Base-by-base conservation (phyloP, 176 grass and related monocot genomes). In the Metroxylon sagu region DNA sequence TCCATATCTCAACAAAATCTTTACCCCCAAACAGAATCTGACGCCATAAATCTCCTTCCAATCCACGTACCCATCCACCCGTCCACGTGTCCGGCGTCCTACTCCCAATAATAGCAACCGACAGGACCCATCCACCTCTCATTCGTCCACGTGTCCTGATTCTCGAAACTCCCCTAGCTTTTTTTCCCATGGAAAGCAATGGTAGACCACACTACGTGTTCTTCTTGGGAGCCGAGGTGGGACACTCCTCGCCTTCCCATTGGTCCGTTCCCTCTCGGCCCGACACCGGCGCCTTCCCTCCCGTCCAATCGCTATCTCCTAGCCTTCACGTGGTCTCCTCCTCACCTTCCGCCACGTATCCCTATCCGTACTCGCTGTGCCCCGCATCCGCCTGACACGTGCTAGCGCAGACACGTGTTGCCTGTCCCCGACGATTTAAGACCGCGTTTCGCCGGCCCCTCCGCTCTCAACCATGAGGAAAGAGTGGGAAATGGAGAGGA, bases 241-340 rank as follows among this genome's bases (percentile, higher is more conserved):
- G 25, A 85, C 76, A 79, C 76, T 71, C 28, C 52, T 5, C 76
- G 67, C 56, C 1, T 57, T 68, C 82, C 48, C 61, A 85, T 80
- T 85, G 57, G 82, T 5, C 60, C 35, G 35, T 43, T 6, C 10
- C 35, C 35, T 43, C 35, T 12, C 0, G 2, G 8, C 35, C 35
- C 35, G 28, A 16, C 50, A 5, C 48, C 1, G 28, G 16, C 50
- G 7, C 48, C 1, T 19, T 5, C 61, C 29, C 39, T 8, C 53
- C 3, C 25, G 16, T 28, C 27, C 5, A 49, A 67, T 26, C 50
- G 62, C 74, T 72, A 75, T 77, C n/a, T 19, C 19, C 43, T 27
- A 16, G 21, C 52, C 71, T 74, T 91, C 88, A 86, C 76, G 76
- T 83, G 76, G 52, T 50, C 0, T 19, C 49, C 70, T 73, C 54